Evolutionary conservation across 2,329 filamentous ascomycete species (phyloP).

Genomic region (Venturiaceae sp.): DNA sequence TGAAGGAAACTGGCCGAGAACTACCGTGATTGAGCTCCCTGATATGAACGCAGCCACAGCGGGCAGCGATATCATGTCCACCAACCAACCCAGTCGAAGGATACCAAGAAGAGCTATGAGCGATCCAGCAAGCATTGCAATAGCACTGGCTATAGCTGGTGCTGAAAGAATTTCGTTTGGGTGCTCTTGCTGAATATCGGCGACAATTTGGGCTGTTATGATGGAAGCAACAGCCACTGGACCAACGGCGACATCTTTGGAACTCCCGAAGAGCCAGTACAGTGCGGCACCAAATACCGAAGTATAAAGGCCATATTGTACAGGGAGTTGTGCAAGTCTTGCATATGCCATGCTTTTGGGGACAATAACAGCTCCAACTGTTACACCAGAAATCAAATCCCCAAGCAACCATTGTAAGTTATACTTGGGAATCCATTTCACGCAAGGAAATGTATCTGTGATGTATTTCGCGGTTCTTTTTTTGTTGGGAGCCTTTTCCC

Average conservation of each 20-base stretch:
- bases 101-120: conserved; percentile 77
- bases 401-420: conserved; percentile 4
- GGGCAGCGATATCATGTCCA: conserved; percentile 85
- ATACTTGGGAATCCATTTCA: neutral
- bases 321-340: conserved; percentile 65
- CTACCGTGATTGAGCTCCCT: conserved; percentile 85
- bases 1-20: conserved; percentile 68
- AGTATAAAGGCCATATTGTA: conserved; percentile 82
- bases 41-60: conserved; percentile 97
- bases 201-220: no score
- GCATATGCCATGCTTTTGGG: conserved; percentile 93
- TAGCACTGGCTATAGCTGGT: conserved; percentile 67
- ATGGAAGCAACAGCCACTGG: no score
- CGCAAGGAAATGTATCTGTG: no score
- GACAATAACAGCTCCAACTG: conserved; percentile 73
- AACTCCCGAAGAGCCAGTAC: conserved; percentile 96
- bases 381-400: conserved; percentile 36
- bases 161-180: no score
- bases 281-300: conserved; percentile 92
- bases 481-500: no score
- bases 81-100: conserved; percentile 74
- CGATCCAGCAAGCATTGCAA: conserved; percentile 68
- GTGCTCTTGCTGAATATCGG: no score
- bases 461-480: no score
- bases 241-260: conserved; percentile 98